Evolutionary conservation across 371 early-diverging fungal genomes (phyloP).

Genomic region (Actinomucor elegans): DNA sequence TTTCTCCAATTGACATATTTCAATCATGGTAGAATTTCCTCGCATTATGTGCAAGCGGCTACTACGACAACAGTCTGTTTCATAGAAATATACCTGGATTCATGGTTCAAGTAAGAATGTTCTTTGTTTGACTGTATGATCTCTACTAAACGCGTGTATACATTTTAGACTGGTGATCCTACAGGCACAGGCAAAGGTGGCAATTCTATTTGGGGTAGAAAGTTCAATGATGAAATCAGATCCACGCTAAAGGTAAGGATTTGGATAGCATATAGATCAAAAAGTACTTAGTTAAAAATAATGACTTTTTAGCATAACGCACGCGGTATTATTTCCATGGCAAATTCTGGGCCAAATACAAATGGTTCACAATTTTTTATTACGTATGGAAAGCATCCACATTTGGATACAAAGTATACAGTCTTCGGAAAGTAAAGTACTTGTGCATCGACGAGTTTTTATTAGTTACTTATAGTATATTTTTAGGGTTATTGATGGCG

Average conservation of each 20-base stretch:
- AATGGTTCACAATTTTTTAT: slow-evolving; percentile 95
- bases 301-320: slow-evolving; percentile 69
- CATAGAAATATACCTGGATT: slow-evolving; percentile 90
- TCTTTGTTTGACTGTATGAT: no score
- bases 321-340: slow-evolving; percentile 91
- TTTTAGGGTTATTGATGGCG: slow-evolving; percentile 89
- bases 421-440: slow-evolving; percentile 84
- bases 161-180: slow-evolving; percentile 91
- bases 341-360: slow-evolving; percentile 90
- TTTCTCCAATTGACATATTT: no score
- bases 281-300: background rate
- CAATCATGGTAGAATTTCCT: slow-evolving; percentile 88
- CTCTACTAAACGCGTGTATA: no score
- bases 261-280: slow-evolving; percentile 1
- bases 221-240: slow-evolving; percentile 89
- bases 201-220: slow-evolving; percentile 81
- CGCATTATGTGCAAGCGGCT: slow-evolving; percentile 91
- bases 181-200: slow-evolving; percentile 90
- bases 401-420: slow-evolving; percentile 90
- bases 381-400: slow-evolving; percentile 79
- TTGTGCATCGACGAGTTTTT: background rate
- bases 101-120: slow-evolving; percentile 75
- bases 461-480: no score
- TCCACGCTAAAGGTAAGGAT: slow-evolving; percentile 75
- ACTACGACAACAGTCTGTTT: slow-evolving; percentile 85